Conservation (phyloP, 2,329 filamentous ascomycete species). For the Alternaria sp. region DNA sequence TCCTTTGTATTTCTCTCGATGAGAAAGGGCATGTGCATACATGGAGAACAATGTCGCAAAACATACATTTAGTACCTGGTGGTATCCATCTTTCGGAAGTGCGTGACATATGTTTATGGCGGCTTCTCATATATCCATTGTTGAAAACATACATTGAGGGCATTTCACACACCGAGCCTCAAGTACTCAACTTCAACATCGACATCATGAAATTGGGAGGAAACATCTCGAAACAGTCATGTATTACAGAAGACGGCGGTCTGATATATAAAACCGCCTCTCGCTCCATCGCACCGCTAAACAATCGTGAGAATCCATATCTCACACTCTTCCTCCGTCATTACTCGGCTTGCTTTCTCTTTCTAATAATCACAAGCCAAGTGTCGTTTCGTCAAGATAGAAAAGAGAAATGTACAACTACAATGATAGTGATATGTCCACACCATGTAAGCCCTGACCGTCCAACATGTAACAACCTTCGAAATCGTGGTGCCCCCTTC, state of each 20-base stretch:
- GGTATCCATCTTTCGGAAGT: too few relatives aligned
- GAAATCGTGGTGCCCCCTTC: neutral
- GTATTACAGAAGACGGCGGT: neutral
- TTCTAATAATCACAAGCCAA: conserved; percentile 2
- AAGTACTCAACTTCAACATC: neutral
- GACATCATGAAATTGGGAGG: neutral
- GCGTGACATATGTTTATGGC: too few relatives aligned
- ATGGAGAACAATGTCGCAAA: too few relatives aligned
- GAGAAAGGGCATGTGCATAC: too few relatives aligned
- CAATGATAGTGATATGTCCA: neutral
- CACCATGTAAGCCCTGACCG: neutral
- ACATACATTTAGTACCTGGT: too few relatives aligned
- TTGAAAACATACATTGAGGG: too few relatives aligned
- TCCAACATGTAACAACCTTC: neutral
- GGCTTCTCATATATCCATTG: too few relatives aligned
- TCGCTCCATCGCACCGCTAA: neutral
- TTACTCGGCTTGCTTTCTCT: neutral
- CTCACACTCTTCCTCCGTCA: neutral
- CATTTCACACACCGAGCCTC: too few relatives aligned
- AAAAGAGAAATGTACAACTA: conserved; percentile 5
- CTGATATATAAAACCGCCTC: neutral
- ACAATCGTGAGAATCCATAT: neutral
- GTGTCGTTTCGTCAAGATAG: conserved; percentile 6
- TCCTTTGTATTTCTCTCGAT: too few relatives aligned
- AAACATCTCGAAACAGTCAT: neutral